Evolutionary conservation across 305 asterid species (phyloP), one percentile per base, ranked within the genome.

Genomic region (Fraxinus platypoda): DNA sequence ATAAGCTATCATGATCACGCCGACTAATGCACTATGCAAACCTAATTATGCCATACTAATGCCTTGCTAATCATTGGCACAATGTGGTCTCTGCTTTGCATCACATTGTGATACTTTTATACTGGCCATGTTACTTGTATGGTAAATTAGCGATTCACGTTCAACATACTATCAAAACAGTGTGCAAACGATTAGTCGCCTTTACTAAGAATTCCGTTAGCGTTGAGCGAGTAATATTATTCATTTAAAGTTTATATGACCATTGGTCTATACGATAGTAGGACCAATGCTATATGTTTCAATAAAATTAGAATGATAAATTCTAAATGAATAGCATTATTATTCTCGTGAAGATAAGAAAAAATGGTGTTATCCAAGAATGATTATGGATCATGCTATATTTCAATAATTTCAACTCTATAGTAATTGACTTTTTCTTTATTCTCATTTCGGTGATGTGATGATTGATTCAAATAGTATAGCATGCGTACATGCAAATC

Each of bases 401-500:
- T 28, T 64, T 68, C 38, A 68, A 68, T 68, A 28, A 68, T 68
- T 68, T 30, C 75, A 28, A 68, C 37, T 12, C 21, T 26, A 68
- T 1, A 68, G 19, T 28, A 6, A 25, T 85, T 66, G 25, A 11
- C 46, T 1, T 33, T 78, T 54, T 77, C 74, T 34, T 28, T 19
- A 35, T 78, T 21, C 28, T 38, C 38, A 28, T 85, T 87, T 85
- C 83, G 86, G 87, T 83, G 86, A 79, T 84, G 81, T 49, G 64
- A 81, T 84, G 52, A 81, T 84, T n/a, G 80, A 41, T 52, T 8
- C 38, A 30, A 79, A 49, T 41, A 74, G 74, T 26, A 68, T 68
- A 68, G 86, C 86, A 80, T 87, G 90, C 85, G 82, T 85, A 80
- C 31, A 30, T 57, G 31, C 43, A 75, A 77, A 84, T 84, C 86